Evolutionary conservation across 139 green algal species (phyloP).

Genomic region (Volvox reticuliferus): DNA sequence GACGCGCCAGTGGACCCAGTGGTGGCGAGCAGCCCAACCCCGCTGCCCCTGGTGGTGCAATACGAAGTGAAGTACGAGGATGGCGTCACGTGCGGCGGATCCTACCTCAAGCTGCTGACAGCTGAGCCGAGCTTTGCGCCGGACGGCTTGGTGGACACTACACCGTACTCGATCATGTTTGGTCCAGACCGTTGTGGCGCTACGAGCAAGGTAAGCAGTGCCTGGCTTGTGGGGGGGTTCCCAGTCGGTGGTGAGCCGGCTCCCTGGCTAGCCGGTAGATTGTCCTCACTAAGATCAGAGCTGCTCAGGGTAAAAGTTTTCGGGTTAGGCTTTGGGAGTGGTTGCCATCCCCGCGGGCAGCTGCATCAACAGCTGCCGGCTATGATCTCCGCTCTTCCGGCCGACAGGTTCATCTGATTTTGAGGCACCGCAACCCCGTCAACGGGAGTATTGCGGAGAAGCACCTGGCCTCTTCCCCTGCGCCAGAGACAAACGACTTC

Average conservation of each 20-base stretch:
- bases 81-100: constrained; percentile 84
- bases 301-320: no score
- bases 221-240: no score
- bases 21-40: constrained; percentile 41
- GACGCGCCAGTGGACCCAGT: constrained; percentile 65
- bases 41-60: constrained; percentile 79
- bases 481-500: constrained; percentile 66
- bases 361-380: neutral
- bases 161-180: constrained; percentile 95
- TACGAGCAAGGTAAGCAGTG: constrained; percentile 9
- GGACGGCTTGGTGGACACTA: constrained; percentile 25
- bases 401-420: constrained; percentile 92
- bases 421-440: constrained; percentile 81
- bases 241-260: no score
- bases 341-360: no score
- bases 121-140: neutral
- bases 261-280: no score
- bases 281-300: no score
- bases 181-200: constrained; percentile 92
- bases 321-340: no score
- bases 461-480: constrained; percentile 85
- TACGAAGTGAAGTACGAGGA: constrained; percentile 88
- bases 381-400: neutral
- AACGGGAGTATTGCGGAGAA: constrained; percentile 87
- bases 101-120: constrained; percentile 95